Base-by-base conservation (phyloP, 805 yeast genomes). In the Saccharomycopsis amapae region DNA sequence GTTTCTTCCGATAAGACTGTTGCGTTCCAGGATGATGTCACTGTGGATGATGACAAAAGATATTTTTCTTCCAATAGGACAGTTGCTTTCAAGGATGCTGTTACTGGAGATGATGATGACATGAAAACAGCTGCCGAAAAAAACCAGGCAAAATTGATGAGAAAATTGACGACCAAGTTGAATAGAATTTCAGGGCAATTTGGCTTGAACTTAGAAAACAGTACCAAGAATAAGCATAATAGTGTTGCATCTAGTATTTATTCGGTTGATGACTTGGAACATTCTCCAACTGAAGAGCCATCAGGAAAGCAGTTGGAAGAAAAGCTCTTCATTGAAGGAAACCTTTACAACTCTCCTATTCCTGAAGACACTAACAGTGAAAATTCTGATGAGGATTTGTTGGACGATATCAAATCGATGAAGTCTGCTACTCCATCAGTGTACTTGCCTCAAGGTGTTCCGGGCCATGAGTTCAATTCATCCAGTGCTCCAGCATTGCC, bases 121-220 rank as follows among this genome's bases (percentile, higher is more conserved):
- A 39, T 25, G 5, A 36, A 36, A 22, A 28, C 46, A 24, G 37
- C 44, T 20, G 39, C 46, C 18, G 49, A 45, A 17, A 48, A 45
- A 38, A 45, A 51, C 26, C 36, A 48, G 25, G 40, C 19, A 9
- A 41, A 43, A 32, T 44, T 51, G 35, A 51, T 48, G 48, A 28
- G 53, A 24, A 51, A 49, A 39, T 39, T 49, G 38, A 40, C 50
- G 3, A 49, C 49, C 3, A 51, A 49, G 30, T 24, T 51, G 7
- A 38, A 49, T 34, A 40, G 54, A 46, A 25, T 49, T 15, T 45
- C 50, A 19, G 50, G 50, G 3, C 53, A 49, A 24, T 49, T 49
- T 44, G 51, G 51, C 3, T 44, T 43, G 15, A 37, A 37, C n/a
- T n/a, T 28, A 35, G 35, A 41, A 15, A 23, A 41, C 18, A 50